phyloP scores from a whole-genome alignment of 306 rosid genomes.

The Lupinus albus region DNA sequence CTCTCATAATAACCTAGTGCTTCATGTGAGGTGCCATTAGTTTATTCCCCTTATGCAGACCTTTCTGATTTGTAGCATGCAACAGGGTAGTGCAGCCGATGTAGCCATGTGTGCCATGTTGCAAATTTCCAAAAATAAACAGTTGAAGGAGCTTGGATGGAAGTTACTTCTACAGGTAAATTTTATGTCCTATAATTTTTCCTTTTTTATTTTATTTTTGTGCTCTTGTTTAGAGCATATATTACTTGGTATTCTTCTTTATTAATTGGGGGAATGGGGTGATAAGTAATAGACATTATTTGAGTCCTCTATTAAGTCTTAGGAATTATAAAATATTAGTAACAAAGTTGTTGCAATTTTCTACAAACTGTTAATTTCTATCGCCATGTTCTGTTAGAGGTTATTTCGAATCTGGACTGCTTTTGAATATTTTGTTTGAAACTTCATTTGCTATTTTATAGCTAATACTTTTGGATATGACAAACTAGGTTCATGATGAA shows the following conservation, averaged over 20 bases:
- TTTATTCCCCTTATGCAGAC: not conserved
- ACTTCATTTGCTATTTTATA: slow-evolving; percentile 18
- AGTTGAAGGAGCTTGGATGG: slow-evolving; percentile 89
- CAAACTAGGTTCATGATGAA: slow-evolving; percentile 86
- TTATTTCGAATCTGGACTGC: slow-evolving; percentile 5
- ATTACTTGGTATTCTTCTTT: not conserved
- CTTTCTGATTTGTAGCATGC: slow-evolving; percentile 37
- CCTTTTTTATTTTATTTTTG: not conserved
- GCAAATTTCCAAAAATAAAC: slow-evolving; percentile 66
- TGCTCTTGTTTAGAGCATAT: not conserved
- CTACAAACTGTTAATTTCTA: not conserved
- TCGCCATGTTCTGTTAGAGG: not conserved
- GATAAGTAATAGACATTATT: not conserved
- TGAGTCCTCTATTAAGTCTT: not conserved
- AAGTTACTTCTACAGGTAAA: slow-evolving; percentile 91
- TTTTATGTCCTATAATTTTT: slow-evolving; percentile 26
- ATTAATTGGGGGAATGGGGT: not conserved
- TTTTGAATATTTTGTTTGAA: not conserved
- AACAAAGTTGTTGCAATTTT: not conserved
- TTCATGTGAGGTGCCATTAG: not conserved
- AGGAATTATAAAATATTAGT: not conserved
- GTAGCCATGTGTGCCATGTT: slow-evolving; percentile 99
- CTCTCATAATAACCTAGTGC: no score
- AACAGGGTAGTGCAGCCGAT: slow-evolving; percentile 99
- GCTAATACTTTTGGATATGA: slow-evolving; percentile 33